These are phyloP conservation scores for Trichoderma pleuroti DNA, from an alignment of 2,329 filamentous ascomycete species.

Conservation along the genomic window DNA sequence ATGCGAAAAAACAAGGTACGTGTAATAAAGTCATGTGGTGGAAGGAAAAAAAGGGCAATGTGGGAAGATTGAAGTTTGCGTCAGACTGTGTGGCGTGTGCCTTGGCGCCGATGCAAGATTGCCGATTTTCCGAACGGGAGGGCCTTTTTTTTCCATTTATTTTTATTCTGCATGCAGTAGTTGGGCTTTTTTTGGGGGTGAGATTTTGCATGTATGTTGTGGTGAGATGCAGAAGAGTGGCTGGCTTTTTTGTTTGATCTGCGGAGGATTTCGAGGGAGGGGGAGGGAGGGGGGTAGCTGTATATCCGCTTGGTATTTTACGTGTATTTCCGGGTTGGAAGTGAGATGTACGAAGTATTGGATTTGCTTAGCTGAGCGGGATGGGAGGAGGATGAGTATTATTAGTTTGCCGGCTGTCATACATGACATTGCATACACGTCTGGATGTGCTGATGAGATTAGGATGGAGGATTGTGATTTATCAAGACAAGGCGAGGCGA, in stretches of 20 bases:
- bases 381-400: background rate
- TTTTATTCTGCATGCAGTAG: background rate
- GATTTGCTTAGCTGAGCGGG: background rate
- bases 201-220: background rate
- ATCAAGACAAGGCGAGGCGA: background rate
- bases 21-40: background rate
- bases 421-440: background rate
- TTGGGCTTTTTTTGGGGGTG: background rate
- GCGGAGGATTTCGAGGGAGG: background rate
- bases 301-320: background rate
- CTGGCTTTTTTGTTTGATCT: background rate
- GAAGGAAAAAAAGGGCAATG: background rate
- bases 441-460: background rate
- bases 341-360: no score
- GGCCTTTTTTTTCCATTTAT: background rate
- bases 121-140: background rate
- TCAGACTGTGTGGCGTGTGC: background rate
- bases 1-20: background rate
- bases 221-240: background rate
- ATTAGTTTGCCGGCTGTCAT: background rate
- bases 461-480: background rate
- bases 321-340: background rate
- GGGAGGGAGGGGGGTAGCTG: background rate
- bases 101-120: conserved; percentile 4
- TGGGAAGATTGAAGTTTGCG: background rate